Conservation (phyloP, 2,329 filamentous ascomycete species). For the Beauveria brongniartii region DNA sequence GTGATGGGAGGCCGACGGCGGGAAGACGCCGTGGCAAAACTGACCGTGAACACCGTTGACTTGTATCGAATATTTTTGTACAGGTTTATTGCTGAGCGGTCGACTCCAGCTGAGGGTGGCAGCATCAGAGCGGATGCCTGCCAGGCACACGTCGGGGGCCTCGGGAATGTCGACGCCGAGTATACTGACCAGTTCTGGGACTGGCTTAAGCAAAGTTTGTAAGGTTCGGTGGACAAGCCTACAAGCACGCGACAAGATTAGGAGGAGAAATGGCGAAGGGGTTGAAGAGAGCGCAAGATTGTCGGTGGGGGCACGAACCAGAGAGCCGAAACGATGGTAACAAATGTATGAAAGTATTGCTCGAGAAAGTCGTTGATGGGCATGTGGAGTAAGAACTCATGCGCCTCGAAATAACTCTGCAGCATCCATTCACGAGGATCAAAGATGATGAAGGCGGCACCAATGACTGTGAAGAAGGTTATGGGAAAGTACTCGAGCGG, state of each 20-base stretch:
- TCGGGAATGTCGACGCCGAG: constrained; percentile 91
- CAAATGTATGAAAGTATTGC: constrained; percentile 3
- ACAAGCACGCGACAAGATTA: background rate
- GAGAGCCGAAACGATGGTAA: constrained; percentile 15
- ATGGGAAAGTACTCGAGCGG: constrained; percentile 15
- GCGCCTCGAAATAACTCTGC: constrained; percentile 9
- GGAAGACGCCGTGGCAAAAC: constrained; percentile 20
- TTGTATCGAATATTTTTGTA: constrained; percentile 83
- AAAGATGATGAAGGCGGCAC: constrained; percentile 20
- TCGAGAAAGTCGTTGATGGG: constrained; percentile 12
- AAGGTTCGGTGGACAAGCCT: constrained; percentile 82
- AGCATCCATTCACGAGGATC: constrained; percentile 8
- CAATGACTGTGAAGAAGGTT: constrained; percentile 7
- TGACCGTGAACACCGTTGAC: constrained; percentile 87
- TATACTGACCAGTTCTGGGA: constrained; percentile 82
- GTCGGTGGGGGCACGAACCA: constrained; percentile 19
- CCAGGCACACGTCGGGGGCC: constrained; percentile 79
- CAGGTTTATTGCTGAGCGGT: constrained; percentile 55
- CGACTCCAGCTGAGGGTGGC: constrained; percentile 88
- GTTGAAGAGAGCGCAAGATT: constrained; percentile 35
- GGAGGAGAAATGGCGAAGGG: constrained; percentile 22
- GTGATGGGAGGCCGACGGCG: background rate
- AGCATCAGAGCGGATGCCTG: constrained; percentile 78
- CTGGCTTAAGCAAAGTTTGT: constrained; percentile 83
- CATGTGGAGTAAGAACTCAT: constrained; percentile 18